Base-by-base conservation (phyloP, 352 stramenopile species). In the Globisporangium echinulatum region DNA sequence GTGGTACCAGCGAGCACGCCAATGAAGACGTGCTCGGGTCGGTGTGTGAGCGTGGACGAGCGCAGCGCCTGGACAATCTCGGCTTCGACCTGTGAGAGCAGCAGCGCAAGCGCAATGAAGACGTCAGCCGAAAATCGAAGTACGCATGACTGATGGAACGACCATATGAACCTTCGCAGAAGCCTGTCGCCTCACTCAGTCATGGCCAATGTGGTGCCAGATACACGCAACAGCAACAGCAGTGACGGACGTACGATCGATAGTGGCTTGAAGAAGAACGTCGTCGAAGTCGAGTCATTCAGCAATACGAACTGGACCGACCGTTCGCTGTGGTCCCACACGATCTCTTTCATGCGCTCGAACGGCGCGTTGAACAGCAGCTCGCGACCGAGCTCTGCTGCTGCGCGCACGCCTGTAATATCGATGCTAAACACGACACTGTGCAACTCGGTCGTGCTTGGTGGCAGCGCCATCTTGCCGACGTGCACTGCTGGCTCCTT, bases 311-410 rank as follows among this genome's bases (percentile, higher is more conserved):
- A 88, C 11, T 64, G 56, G 7, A 90, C 51, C 0, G 76, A 79
- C 48, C 79, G 81, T 11, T 87, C 77, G 19, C 69, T 86, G 55
- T 90, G 67, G 47, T 90, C 71, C 81, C 81, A 90, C 8, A 82
- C 61, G 33, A 88, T 81, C 44, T 90, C 75, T 56, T 79, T 87
- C 54, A 90, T 68, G 25, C 61, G 13, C 0, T 55, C 59, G 49
- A 74, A 76, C 4, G 55, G 53, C 3, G 67, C 69, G 58, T 86
- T 68, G 33, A 83, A 87, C 38, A 83, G 50, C 25, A 77, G 51
- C 17, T 65, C 70, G 42, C 68, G 74, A 7, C 75, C 59, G 9
- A 70, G 50, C 15, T 81, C 63, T 4, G 61, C 60, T n/a, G 75
- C 68, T 0, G 61, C 73, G n/a, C 75, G 66, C 10, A 87, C 62